Percentiles rank a stretch among this genome's conserved stretches.
phyloP scores from a whole-genome alignment of 1,139 yeast genomes.

The Nadsonia starkeyi-henricii region DNA sequence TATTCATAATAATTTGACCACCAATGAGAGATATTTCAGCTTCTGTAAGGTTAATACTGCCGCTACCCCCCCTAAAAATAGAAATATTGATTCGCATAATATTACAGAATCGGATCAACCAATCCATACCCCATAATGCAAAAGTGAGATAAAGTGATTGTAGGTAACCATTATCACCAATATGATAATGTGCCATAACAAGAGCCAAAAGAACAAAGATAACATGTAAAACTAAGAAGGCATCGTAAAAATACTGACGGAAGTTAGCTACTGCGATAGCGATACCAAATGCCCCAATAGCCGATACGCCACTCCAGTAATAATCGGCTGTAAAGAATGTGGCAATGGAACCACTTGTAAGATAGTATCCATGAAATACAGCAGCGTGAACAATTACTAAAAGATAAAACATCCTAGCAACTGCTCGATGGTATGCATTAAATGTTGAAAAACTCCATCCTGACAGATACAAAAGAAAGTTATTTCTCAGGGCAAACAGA shows the following conservation, averaged over 20 bases:
- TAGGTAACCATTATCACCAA: conserved; percentile 30
- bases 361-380: conserved; percentile 11
- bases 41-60: not conserved
- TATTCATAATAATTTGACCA: conserved; percentile 13
- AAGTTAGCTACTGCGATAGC: conserved; percentile 32
- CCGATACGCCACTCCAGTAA: conserved; percentile 40
- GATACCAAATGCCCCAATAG: conserved; percentile 29
- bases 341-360: conserved; percentile 5
- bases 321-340: conserved; percentile 13
- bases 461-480: conserved; percentile 45
- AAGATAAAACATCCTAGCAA: conserved; percentile 38
- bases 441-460: conserved; percentile 56
- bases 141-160: conserved; percentile 38
- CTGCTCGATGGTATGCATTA: conserved; percentile 52
- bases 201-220: conserved; percentile 42
- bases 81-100: conserved; percentile 20
- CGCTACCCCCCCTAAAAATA: not conserved
- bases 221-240: conserved; percentile 47
- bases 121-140: conserved; percentile 53
- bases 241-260: conserved; percentile 48
- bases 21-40: conserved; percentile 2
- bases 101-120: conserved; percentile 38
- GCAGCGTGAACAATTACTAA: conserved; percentile 29
- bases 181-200: conserved; percentile 49
- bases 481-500: conserved; percentile 54